These are phyloP conservation scores for Amanita subjunquillea DNA, from an alignment of 768 basidiomycete genomes.

Conservation along the genomic window DNA sequence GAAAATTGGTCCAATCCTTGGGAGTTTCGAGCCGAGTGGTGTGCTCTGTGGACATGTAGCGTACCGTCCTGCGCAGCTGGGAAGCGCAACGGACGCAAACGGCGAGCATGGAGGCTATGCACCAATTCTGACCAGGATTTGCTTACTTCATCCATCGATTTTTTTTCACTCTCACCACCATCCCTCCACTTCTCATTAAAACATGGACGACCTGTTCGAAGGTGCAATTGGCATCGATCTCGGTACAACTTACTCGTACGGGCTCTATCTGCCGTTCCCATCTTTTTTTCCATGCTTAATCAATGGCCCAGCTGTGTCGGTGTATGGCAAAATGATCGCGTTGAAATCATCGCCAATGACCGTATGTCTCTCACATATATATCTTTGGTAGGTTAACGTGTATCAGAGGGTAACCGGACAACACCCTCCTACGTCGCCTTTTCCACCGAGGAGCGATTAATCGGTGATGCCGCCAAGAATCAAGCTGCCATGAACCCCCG, in stretches of 20 bases:
- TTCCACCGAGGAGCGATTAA: conserved; percentile 90
- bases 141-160: conserved; percentile 53
- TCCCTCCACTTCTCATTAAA: conserved; percentile 29
- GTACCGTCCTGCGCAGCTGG: background rate
- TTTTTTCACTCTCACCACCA: conserved; percentile 34
- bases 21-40: conserved; percentile 27
- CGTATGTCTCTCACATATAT: conserved; percentile 38
- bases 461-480: conserved; percentile 98
- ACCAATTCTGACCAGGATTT: conserved; percentile 7
- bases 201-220: conserved; percentile 90
- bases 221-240: conserved; percentile 97
- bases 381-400: conserved; percentile 6
- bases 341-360: conserved; percentile 98
- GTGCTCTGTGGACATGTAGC: conserved; percentile 19
- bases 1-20: conserved; percentile 59
- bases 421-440: conserved; percentile 99
- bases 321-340: conserved; percentile 99
- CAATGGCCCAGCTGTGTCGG: conserved; percentile 73
- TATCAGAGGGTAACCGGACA: conserved; percentile 90
- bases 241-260: conserved; percentile 94
- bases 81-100: conserved; percentile 20
- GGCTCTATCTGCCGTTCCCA: conserved; percentile 10
- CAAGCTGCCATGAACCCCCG: conserved; percentile 99
- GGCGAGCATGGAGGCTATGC: conserved; percentile 30
- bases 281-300: conserved; percentile 4